Conservation (phyloP, 352 stramenopile genomes). For the Albugo candida region DNA sequence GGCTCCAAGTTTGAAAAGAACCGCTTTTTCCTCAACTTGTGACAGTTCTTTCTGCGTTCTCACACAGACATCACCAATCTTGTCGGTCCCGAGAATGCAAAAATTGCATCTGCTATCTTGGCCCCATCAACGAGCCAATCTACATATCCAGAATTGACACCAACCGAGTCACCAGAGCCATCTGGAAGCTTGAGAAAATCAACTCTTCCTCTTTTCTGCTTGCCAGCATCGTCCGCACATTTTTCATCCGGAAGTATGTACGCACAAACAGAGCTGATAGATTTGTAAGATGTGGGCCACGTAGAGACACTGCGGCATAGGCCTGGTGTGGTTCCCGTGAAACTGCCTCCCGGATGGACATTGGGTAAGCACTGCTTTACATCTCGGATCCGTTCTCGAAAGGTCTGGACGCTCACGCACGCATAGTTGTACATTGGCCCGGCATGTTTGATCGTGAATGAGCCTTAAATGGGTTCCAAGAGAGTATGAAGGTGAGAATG, state of each 20-base stretch:
- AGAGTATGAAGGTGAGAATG: background rate
- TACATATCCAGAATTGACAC: constrained; percentile 60
- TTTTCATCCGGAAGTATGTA: constrained; percentile 39
- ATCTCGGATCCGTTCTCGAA: constrained; percentile 28
- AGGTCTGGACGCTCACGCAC: constrained; percentile 65
- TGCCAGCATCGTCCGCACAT: constrained; percentile 12
- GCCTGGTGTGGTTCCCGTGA: constrained; percentile 28
- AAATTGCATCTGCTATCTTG: constrained; percentile 86
- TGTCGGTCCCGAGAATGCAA: constrained; percentile 11
- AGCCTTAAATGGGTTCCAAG: background rate
- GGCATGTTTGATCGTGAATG: constrained; percentile 8
- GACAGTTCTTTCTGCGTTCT: no score
- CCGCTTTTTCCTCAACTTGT: no score
- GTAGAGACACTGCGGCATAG: constrained; percentile 57
- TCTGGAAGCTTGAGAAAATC: background rate
- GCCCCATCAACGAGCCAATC: constrained; percentile 64
- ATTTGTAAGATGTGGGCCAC: constrained; percentile 34
- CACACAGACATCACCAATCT: no score
- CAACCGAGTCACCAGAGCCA: constrained; percentile 9
- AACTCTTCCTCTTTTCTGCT: background rate
- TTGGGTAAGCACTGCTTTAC: constrained; percentile 67
- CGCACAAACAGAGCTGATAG: constrained; percentile 49
- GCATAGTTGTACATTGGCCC: constrained; percentile 52
- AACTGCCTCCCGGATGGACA: constrained; percentile 22
- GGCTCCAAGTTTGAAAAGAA: no score